Base-by-base conservation (phyloP, 495 filamentous ascomycete genomes). In the Penicillium psychrofluorescens region DNA sequence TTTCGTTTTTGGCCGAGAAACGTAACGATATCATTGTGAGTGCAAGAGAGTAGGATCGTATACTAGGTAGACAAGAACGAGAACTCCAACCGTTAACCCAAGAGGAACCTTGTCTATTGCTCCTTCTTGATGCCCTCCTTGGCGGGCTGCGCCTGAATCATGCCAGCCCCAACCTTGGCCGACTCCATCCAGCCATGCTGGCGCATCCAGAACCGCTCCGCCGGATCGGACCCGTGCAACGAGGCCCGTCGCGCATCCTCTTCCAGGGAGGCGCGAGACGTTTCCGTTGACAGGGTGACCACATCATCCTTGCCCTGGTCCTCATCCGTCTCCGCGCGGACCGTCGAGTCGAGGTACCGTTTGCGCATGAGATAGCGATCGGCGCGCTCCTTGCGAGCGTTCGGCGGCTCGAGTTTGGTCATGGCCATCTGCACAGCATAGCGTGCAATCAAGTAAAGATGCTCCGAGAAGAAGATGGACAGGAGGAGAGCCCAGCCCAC, bases 381-480 rank as follows among this genome's bases (percentile, higher is more conserved):
- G 0, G 78, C 71, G 5, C 84, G 77, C 63, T 92, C 89, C 61
- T 89, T 88, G 52, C 86, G 81, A 34, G 90, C 64, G 12, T 90
- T 90, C 0, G 89, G 86, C 6, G 79, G 85, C 53, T 96, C 90
- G 14, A 97, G 70, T 56, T 89, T 88, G n/a, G 62, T 61, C 49
- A 97, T 76, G 7, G 80, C 81, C 14, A 75, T 66, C 28, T 81
- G 76, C 1, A 95, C 85, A 0, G 67, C 77, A 45, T 84, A 78
- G 45, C 88, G 79, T 0, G 84, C 74, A 2, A 78, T 67, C 14
- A 98, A 72, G 52, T 91, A 97, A 1, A 89, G 49, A 48, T 97
- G 92, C 59, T 98, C 92, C 0, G 85, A 81, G 52, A 94, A 80
- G 52, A 96, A 76, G 22, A 98, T 84, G 0, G 84, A 77, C n/a